A percentile compares a stretch with the other conserved stretches of the same genome.
Evolutionary conservation across 306 rosid species (phyloP).

Genomic region (Trifolium subterraneum): DNA sequence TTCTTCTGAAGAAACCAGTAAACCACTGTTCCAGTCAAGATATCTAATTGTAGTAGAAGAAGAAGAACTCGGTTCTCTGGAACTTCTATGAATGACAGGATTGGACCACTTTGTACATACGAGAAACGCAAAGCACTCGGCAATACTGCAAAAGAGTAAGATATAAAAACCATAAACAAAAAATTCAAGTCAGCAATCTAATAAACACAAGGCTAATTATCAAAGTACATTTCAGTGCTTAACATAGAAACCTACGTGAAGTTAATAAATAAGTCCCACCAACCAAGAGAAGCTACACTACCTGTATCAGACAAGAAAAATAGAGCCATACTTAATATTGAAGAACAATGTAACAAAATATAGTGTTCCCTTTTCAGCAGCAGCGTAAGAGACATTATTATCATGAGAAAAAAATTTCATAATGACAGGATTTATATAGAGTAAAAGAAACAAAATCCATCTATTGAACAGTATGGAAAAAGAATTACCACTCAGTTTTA

Average conservation of each 20-base stretch:
- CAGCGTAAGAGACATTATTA: constrained; percentile 18
- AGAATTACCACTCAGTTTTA: constrained; percentile 79
- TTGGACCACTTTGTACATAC: constrained; percentile 99
- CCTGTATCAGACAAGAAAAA: constrained; percentile 61
- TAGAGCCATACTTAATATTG: constrained; percentile 14
- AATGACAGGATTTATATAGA: constrained; percentile 1
- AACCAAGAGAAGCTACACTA: constrained; percentile 87
- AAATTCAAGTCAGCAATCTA: constrained; percentile 33
- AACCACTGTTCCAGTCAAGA: constrained; percentile 88
- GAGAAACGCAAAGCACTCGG: constrained; percentile 94
- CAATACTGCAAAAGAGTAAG: constrained; percentile 66
- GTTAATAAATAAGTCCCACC: constrained; percentile 99
- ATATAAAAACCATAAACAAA: constrained; percentile 41
- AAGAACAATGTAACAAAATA: constrained; percentile 15
- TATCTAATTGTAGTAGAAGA: constrained; percentile 78
- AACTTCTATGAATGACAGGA: constrained; percentile 85
- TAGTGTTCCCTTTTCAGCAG: constrained; percentile 20
- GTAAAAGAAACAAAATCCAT: constrained; percentile 11
- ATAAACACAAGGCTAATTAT: constrained; percentile 35
- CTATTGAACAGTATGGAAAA: constrained; percentile 22
- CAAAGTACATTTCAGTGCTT: constrained; percentile 35
- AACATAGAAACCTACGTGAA: constrained; percentile 66
- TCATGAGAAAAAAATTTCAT: constrained; percentile 10
- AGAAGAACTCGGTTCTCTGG: constrained; percentile 83
- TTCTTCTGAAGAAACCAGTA: constrained; percentile 78